Base-by-base conservation (phyloP, 2,329 filamentous ascomycete species). In the Dryadomyces quercivorus region DNA sequence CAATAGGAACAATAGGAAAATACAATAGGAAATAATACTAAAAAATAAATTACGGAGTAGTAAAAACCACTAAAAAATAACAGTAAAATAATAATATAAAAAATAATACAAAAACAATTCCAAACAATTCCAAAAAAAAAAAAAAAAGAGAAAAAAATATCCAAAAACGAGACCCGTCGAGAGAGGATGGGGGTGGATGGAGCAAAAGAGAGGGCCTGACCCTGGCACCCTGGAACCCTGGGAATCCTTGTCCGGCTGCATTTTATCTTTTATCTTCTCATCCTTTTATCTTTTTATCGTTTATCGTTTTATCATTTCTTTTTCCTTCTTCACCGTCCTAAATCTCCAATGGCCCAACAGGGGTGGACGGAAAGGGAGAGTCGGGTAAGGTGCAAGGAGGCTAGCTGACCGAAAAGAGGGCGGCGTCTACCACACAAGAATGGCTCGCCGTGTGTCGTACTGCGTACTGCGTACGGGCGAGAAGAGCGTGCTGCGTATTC, bases 371-470 rank as follows among this genome's bases (percentile, higher is more conserved):
- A 57, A 56, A 59, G 55, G 55, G 51, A 57, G 52, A 55, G 53
- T 58, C 55, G 55, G 57, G 55, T 53, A 54, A 50, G 36, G 48
- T 50, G 48, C 48, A 18, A 50, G 48, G 52, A 54, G 57, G 46
- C 45, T 57, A 46, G 53, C 38, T 51, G 55, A 38, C 55, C 57
- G 40, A 57, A 56, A 57, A 54, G 53, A 57, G 57, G 51, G 53
- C 51, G 56, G 26, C 26, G 26, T 31, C 50, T 59, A 50, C 57
- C 57, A 20, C 44, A 21, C 16, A n/a, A n/a, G n/a, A n/a, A 18
- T 22, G 45, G 45, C 45, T 13, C 12, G 22, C 16, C 45, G 26
- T 31, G 8, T 8, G n/a, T 31, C 8, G 26, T 31, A 31, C 26
- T n/a, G n/a, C n/a, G n/a, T n/a, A n/a, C n/a, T n/a, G n/a, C n/a